Percentiles rank a stretch among this genome's conserved stretches.
Evolutionary conservation across 2,329 filamentous ascomycete genomes (phyloP).

Genomic region (Calonectria ilicicola): DNA sequence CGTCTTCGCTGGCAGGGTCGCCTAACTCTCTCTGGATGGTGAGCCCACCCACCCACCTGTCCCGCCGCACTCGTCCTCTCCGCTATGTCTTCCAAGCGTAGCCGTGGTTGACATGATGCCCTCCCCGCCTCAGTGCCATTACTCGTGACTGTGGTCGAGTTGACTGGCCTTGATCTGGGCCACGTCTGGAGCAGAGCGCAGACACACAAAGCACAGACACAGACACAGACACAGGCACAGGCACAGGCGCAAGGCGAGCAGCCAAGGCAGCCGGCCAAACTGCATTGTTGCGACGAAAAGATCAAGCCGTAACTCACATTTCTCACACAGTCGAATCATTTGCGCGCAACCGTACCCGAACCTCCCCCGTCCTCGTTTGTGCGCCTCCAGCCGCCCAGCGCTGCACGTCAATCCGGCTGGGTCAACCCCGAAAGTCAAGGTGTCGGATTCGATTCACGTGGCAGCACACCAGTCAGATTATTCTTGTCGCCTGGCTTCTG

Average conservation of each 20-base stretch:
- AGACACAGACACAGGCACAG: not conserved
- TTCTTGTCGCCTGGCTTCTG: not conserved
- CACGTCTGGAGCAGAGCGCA: not conserved
- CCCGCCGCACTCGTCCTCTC: slow-evolving; percentile 23
- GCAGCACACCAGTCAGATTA: slow-evolving; percentile 16
- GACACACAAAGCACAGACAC: slow-evolving; percentile 4
- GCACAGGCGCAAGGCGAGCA: not conserved
- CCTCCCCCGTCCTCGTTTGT: not conserved
- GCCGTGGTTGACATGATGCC: slow-evolving; percentile 30
- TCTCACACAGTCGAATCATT: slow-evolving; percentile 35
- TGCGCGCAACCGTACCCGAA: slow-evolving; percentile 16
- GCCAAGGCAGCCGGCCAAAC: slow-evolving; percentile 1
- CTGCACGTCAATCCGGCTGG: not conserved
- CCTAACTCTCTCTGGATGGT: slow-evolving; percentile 33
- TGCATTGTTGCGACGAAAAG: slow-evolving; percentile 9
- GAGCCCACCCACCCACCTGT: slow-evolving; percentile 30
- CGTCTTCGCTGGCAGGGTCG: slow-evolving; percentile 9
- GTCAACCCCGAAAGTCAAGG: not conserved
- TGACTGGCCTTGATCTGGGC: not conserved
- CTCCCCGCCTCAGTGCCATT: slow-evolving; percentile 30
- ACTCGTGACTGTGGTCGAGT: slow-evolving; percentile 27
- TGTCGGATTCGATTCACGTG: slow-evolving; percentile 24
- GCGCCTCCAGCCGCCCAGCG: not conserved
- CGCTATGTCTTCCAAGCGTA: slow-evolving; percentile 20
- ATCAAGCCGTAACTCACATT: slow-evolving; percentile 30